Base-by-base conservation (phyloP, 768 basidiomycete species). In the Phylloporus scabripes region DNA sequence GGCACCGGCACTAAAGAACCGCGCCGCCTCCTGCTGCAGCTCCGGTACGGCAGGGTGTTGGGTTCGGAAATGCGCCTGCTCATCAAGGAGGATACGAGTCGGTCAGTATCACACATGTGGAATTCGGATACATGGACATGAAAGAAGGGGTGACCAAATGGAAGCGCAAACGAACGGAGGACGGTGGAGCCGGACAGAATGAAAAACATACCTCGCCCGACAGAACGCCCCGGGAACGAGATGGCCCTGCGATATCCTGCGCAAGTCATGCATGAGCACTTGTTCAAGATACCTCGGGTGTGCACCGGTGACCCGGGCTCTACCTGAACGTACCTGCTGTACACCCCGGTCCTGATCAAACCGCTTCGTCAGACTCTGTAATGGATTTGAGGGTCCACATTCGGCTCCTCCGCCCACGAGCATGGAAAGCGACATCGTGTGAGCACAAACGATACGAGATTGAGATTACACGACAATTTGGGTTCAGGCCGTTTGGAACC, bases 311-410 rank as follows among this genome's bases (percentile, higher is more conserved):
- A 32, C 15, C 49, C 57, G 46, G 55, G 49, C 39, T 34, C 41
- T 45, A 29, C 26, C 2, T 11, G 7, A 24, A 60, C 65, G 20
- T 59, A 91, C 89, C 74, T 90, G 88, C 64, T 89, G 87, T 2
- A 79, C 60, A 8, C 87, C 87, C 58, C 87, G 76, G 63, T 93
- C 91, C 38, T 78, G 75, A 55, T 89, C 87, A 53, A 92, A 84
- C 39, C 78, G 75, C 61, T 92, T 93, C 0, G 86, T 76, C 5
- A 95, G 78, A 14, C 76, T 79, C 60, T 90, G 87, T 15, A 95
- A 67, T 10, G 90, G 82, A 64, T 92, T 95, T 1, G 79, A 78
- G 6, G 92, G 91, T 0, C 92, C 92, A 56, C 92, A 95, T 38
- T 92, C 89, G 1, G 87, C 82, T 1, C 64, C 63, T 23, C 64